These are phyloP conservation scores for Hansfordia pulvinata DNA, from an alignment of 2,329 filamentous ascomycete genomes.

Conservation along the genomic window DNA sequence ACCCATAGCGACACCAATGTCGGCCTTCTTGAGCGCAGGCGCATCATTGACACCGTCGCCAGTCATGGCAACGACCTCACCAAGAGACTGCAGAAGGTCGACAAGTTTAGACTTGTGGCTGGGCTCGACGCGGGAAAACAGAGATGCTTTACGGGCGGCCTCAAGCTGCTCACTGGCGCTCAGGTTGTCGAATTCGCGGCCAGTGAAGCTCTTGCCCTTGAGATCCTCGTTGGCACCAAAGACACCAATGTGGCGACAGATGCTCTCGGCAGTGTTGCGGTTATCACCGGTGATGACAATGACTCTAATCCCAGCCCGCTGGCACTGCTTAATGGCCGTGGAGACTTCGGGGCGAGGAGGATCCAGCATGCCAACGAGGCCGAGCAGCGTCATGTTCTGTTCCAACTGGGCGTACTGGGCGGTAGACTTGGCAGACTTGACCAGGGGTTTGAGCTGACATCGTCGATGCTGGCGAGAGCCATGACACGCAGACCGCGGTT, in stretches of 20 bases:
- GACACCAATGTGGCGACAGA: conserved; percentile 93
- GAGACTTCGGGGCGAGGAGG: conserved; percentile 88
- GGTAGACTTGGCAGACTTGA: conserved; percentile 66
- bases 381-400: conserved; percentile 87
- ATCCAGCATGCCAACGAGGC: conserved; percentile 91
- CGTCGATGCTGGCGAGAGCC: conserved; percentile 73
- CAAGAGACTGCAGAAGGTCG: conserved; percentile 82
- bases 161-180: conserved; percentile 66
- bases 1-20: conserved; percentile 98
- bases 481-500: conserved; percentile 91
- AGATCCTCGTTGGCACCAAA: conserved; percentile 75
- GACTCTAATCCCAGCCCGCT: conserved; percentile 85
- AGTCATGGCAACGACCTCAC: conserved; percentile 97
- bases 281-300: conserved; percentile 98
- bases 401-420: conserved; percentile 77
- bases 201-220: conserved; percentile 85
- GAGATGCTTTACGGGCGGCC: conserved; percentile 71
- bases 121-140: conserved; percentile 95
- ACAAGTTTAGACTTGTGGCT: conserved; percentile 96
- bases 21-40: conserved; percentile 92
- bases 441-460: conserved; percentile 58
- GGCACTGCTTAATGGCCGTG: conserved; percentile 75
- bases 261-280: conserved; percentile 92
- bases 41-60: conserved; percentile 98
- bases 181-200: conserved; percentile 84